Evolutionary conservation across 202 grass and related monocot genomes (phyloP).

Genomic region (Schoenoplectus tabernaemontani): DNA sequence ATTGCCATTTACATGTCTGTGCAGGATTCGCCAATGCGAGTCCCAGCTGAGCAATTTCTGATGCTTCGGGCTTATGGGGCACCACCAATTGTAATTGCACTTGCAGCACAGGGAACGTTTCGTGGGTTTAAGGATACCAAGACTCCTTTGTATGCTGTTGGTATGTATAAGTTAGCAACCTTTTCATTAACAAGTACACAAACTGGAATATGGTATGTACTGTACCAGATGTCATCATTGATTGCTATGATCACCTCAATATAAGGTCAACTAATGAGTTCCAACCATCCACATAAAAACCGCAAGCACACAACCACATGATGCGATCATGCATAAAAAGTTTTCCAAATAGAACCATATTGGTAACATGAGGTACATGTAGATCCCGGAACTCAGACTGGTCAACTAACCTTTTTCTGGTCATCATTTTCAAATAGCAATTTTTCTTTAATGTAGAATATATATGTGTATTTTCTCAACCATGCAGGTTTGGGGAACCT

Average conservation of each 20-base stretch:
- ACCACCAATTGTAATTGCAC: conserved; percentile 67
- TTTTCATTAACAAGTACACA: background rate
- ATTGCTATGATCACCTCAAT: background rate
- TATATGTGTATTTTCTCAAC: conserved; percentile 1
- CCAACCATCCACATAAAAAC: background rate
- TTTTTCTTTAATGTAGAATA: background rate
- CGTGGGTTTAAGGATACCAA: conserved; percentile 93
- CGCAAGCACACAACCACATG: background rate
- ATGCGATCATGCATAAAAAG: background rate
- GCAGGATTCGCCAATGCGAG: conserved; percentile 78
- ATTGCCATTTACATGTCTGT: background rate
- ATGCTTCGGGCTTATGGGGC: conserved; percentile 74
- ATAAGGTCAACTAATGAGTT: background rate
- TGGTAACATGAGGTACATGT: background rate
- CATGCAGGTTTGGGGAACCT: conserved; percentile 67
- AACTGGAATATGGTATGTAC: background rate
- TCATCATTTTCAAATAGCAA: background rate
- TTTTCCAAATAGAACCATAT: background rate
- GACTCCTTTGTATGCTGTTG: conserved; percentile 78
- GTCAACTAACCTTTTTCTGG: background rate
- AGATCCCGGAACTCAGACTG: background rate
- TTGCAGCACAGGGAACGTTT: conserved; percentile 88
- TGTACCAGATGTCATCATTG: background rate
- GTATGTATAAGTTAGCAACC: conserved; percentile 31
- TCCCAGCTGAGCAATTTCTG: conserved; percentile 82